These are phyloP conservation scores for Flagelloscypha sp. DNA, from an alignment of 768 basidiomycete genomes.

Conservation along the genomic window DNA sequence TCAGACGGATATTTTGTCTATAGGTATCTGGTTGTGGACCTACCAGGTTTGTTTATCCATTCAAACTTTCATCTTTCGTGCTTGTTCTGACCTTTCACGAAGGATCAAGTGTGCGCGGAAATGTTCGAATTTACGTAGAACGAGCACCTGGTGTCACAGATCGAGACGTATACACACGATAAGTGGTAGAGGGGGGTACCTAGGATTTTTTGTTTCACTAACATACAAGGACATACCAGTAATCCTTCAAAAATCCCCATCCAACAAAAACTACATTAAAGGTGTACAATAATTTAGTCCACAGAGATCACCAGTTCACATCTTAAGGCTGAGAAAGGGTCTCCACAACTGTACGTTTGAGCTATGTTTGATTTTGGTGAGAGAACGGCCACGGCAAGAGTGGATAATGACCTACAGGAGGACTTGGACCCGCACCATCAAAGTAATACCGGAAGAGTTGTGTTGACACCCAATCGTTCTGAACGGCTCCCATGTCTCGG, in stretches of 20 bases:
- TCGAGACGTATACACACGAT: slow-evolving; percentile 15
- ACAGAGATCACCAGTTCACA: too few relatives aligned
- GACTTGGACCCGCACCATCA: slow-evolving; percentile 61
- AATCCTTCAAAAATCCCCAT: too few relatives aligned
- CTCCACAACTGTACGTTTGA: too few relatives aligned
- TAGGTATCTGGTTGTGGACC: slow-evolving; percentile 69
- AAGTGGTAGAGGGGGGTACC: too few relatives aligned
- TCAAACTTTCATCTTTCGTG: slow-evolving; percentile 19
- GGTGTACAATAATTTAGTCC: too few relatives aligned
- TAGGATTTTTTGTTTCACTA: too few relatives aligned
- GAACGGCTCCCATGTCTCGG: slow-evolving; percentile 64
- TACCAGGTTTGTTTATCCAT: slow-evolving; percentile 55
- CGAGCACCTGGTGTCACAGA: slow-evolving; percentile 58
- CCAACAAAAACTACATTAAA: too few relatives aligned
- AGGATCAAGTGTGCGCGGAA: slow-evolving; percentile 58
- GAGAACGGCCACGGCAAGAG: too few relatives aligned
- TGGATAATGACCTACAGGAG: slow-evolving; percentile 62
- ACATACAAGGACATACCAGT: too few relatives aligned
- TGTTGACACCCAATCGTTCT: slow-evolving; percentile 66
- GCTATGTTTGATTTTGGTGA: too few relatives aligned
- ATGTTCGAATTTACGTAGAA: slow-evolving; percentile 65
- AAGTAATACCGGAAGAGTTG: slow-evolving; percentile 73
- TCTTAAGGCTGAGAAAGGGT: too few relatives aligned
- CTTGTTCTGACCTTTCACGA: slow-evolving; percentile 8
- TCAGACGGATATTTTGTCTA: slow-evolving; percentile 71